Base-by-base conservation (phyloP, 1,284 basidiomycete species). In the Anthracocystis walkeri region DNA sequence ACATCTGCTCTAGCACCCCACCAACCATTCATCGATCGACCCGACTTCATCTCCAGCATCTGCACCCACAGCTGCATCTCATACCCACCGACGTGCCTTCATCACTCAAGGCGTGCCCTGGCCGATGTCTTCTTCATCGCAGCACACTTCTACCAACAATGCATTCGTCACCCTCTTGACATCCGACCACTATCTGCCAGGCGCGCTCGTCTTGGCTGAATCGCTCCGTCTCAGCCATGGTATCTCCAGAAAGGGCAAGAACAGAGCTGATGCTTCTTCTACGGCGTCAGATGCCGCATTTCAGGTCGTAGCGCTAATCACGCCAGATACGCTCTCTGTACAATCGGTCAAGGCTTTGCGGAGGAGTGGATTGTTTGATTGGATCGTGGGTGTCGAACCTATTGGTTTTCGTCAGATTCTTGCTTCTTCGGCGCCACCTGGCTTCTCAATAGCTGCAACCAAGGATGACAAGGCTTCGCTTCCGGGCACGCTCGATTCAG, bases 271-370 rank as follows among this genome's bases (percentile, higher is more conserved):
- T 25, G 31, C 50, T n/a, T 14, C 62, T 5, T 14, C 62, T 3
- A 12, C 5, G 7, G 2, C 50, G 3, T 20, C 58, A 0, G 41
- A 50, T 10, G 27, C 54, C 12, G 31, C 45, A 16, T 80, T 77
- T 31, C 66, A 95, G 80, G 92, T 92, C n/a, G 90, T 95, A 71
- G 97, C 94, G 86, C 88, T 99, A 50, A 93, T 96, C 73, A 96
- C 95, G 6, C 95, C 96, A 55, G 93, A 95, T 83, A 92, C 93
- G 0, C 91, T 98, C 78, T 91, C 93, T 83, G 92, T 95, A n/a
- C 88, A 90, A 52, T 90, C 93, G 49, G 91, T 96, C 76, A 93
- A 91, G 82, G 89, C 90, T 44, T 89, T 98, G 59, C 63, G 73
- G 31, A 59, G 72, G 3, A 89, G 94, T 74, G 89, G 89, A 78